Evolutionary conservation across 306 rosid species (phyloP).

Genomic region (Begonia masoniana): DNA sequence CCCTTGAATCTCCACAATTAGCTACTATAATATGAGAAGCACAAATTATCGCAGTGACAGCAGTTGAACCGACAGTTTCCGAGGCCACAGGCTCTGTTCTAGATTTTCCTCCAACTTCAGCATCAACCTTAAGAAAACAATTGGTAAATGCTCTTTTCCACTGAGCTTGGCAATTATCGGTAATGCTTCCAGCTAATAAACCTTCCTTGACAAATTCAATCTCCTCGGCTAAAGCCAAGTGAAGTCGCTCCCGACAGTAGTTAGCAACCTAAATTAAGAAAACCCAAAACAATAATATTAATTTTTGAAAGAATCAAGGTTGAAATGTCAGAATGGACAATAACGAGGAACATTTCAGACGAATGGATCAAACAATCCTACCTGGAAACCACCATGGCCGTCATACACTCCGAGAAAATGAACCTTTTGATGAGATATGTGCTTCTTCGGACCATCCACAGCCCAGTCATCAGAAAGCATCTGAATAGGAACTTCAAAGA

Average conservation of each 20-base stretch:
- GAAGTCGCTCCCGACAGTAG: constrained; percentile 64
- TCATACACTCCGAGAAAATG: constrained; percentile 88
- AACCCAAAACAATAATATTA: constrained; percentile 8
- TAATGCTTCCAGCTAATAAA: constrained; percentile 22
- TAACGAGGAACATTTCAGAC: not conserved
- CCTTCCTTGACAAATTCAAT: constrained; percentile 39
- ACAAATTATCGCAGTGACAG: constrained; percentile 64
- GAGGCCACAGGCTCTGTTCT: constrained; percentile 59
- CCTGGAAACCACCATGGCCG: constrained; percentile 94
- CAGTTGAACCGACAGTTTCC: constrained; percentile 90
- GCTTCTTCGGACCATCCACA: constrained; percentile 41
- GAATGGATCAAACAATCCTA: constrained; percentile 1
- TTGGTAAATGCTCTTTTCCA: constrained; percentile 60
- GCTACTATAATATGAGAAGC: constrained; percentile 80
- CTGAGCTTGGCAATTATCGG: constrained; percentile 50
- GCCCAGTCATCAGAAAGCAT: constrained; percentile 55
- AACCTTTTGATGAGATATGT: constrained; percentile 38
- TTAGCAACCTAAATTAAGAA: constrained; percentile 56
- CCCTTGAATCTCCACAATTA: constrained; percentile 90
- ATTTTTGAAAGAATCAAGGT: too few species aligned
- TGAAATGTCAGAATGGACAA: not conserved
- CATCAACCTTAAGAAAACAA: constrained; percentile 71
- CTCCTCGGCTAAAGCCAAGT: constrained; percentile 80
- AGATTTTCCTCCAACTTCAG: constrained; percentile 67
- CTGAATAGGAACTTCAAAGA: constrained; percentile 56